Evolutionary conservation across 106 monocot species (phyloP).

Genomic region (Dendrobium huoshanense): DNA sequence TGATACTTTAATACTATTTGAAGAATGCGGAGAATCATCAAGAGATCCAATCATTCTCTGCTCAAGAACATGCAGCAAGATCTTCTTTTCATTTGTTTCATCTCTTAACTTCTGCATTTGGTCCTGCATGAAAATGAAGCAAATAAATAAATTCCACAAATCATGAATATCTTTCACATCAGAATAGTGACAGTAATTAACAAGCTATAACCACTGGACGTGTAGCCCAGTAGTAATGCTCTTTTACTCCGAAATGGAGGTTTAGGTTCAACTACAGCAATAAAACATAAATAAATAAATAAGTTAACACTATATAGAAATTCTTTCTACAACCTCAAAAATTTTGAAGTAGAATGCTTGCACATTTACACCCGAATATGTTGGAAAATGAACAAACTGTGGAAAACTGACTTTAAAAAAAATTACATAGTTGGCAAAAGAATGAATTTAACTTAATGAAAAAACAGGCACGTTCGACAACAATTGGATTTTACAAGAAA

Average conservation of each 20-base stretch:
- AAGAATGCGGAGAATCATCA: slow-evolving; percentile 40
- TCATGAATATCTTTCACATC: no score
- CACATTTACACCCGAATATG: not conserved
- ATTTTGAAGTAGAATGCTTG: not conserved
- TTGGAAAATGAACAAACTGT: not conserved
- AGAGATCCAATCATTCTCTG: slow-evolving; percentile 72
- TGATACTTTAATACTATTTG: slow-evolving; percentile 47
- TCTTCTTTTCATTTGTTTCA: slow-evolving; percentile 87
- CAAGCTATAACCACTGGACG: not conserved
- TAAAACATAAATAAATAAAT: no score
- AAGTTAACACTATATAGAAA: no score
- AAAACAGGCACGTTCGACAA: no score
- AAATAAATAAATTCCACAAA: not conserved
- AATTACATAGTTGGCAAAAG: no score
- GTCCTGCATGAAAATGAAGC: slow-evolving; percentile 31
- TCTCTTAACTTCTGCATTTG: slow-evolving; percentile 78
- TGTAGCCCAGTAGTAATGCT: no score
- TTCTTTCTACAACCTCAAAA: not conserved
- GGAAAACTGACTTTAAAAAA: no score
- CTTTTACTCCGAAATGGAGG: no score
- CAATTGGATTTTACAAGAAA: no score
- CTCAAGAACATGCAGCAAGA: slow-evolving; percentile 76
- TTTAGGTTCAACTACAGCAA: no score
- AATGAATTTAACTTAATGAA: no score
- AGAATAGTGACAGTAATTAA: not conserved